Base-by-base conservation (phyloP, 1,284 basidiomycete species). In the Trametes pubescens region DNA sequence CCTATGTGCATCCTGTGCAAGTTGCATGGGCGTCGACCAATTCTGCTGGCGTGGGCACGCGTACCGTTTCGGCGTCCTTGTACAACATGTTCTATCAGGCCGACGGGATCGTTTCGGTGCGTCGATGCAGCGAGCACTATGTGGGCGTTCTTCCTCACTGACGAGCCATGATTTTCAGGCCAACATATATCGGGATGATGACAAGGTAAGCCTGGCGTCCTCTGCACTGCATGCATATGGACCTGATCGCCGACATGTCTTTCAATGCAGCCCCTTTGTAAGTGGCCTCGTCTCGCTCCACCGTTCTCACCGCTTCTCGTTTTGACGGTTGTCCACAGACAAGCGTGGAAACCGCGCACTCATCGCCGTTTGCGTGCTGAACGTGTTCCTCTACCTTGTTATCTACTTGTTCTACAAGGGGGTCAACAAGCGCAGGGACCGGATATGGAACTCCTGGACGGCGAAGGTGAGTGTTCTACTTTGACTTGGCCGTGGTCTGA, bases 61-160 rank as follows among this genome's bases (percentile, higher is more conserved):
- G 86, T 46, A 87, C 86, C 4, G 76, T 88, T 4, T 86, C 85
- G 21, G 86, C 86, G 10, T 79, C 77, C 1, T 73, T 87, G 47
- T 88, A 88, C 72, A 89, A 88, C 63, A 88, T 90, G 82, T 87
- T 84, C 69, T 85, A 88, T 9, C 86, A 88, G 71, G 81, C 82
- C 0, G 82, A 84, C 4, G 80, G 77, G 11, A 82, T 87, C 44
- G 74, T 84, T 43, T 80, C 82, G 65, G 84, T 32, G 29, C 29
- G 29, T 32, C 8, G 29, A 8, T 8, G 29, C 8, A 8, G 29
- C 29, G 4, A 32, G 29, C 29, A n/a, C n/a, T n/a, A 32, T 32
- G 29, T 8, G 29, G 3, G 29, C 29, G 29, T 32, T 32, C 29
- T 32, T 32, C 29, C 29, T 8, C 29, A 32, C 29, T 32, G 29